Base-by-base conservation (phyloP, 2,329 filamentous ascomycete species). In the Cladorrhinum sp. region DNA sequence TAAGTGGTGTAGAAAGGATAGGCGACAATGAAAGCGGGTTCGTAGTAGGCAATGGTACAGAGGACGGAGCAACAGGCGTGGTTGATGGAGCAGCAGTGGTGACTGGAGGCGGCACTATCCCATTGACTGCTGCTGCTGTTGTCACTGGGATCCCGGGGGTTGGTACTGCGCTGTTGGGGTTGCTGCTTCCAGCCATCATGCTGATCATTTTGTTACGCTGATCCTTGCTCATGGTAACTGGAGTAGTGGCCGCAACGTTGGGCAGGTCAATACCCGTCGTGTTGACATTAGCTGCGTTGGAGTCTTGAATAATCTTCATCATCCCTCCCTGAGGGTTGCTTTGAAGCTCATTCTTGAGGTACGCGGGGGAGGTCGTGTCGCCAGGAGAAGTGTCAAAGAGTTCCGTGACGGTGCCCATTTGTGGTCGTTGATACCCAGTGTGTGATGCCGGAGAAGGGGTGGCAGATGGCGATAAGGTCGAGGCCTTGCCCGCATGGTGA, bases 241-340 rank as follows among this genome's bases (percentile, higher is more conserved):
- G 77, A 0, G 83, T 80, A 55, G 81, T 82, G 28, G 81, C 80
- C 4, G 85, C 83, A 10, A 86, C 78, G 58, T 85, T 80, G 6
- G 83, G 80, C 16, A 87, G 76, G 64, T 85, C 78, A 57, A 84
- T 72, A 51, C 78, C 76, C 0, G 74, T 73, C 2, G 74, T 73
- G 64, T 68, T 69, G 23, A 57, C 54, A 65, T 78, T 84, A 64
- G 74, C 79, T 20, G 84, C 83, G 64, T 87, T 87, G 63, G 85
- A 83, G 63, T 85, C 83, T 61, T 86, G 82, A 71, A 88, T 87
- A 30, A 88, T 80, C 68, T 81, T 84, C 81, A 88, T 85, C 80
- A 87, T 86, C 55, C 80, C 80, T 67, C 85, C 83, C 59, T 84
- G 83, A 0, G 83, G 82, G 60, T 82, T 83, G n/a, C 75, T 73